These are phyloP conservation scores for carrot (Daucus carota) DNA, from an alignment of 129 eudicot genomes.

Conservation along the genomic window DH1_v3.0 NC_030387.2:6614501-6615000, in stretches of 20 bases:
- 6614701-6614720: not conserved
- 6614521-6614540: conserved; percentile 52
- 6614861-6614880: too few relatives aligned
- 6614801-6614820: too few relatives aligned
- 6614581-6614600: not conserved
- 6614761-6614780: not conserved
- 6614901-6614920: not conserved
- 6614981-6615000: too few relatives aligned
- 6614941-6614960: not conserved
- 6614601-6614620: not conserved
- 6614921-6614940: not conserved
- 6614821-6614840: too few relatives aligned
- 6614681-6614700: too few relatives aligned
- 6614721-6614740: not conserved
- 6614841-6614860: too few relatives aligned
- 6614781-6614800: not conserved
- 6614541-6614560: not conserved
- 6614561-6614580: not conserved
- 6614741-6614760: not conserved
- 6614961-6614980: not conserved
- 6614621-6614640: too few relatives aligned
- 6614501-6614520: conserved; percentile 95
- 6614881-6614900: not conserved
- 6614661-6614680: too few relatives aligned
- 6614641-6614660: not conserved